Percentiles rank a stretch among this genome's conserved stretches.
Evolutionary conservation across 176 grass and related monocot species (phyloP).

Genomic region (Themeda triandra): DNA sequence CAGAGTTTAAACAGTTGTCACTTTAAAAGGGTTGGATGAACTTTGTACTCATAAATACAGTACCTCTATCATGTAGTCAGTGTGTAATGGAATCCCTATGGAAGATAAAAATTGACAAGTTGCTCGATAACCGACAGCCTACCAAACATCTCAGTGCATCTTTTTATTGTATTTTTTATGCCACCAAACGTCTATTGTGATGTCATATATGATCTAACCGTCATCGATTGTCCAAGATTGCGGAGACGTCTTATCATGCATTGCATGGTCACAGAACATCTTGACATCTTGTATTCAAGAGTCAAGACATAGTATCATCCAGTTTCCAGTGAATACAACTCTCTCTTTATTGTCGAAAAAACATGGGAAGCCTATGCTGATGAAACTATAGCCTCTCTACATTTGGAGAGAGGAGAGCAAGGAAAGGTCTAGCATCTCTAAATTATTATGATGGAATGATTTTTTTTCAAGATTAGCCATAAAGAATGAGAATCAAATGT

Average conservation of each 20-base stretch:
- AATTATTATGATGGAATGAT: background rate
- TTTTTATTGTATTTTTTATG: conserved; percentile 31
- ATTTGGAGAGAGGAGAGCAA: too few relatives aligned
- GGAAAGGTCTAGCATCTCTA: too few relatives aligned
- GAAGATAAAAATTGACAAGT: conserved; percentile 32
- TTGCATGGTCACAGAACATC: background rate
- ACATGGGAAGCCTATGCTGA: too few relatives aligned
- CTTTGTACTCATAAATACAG: conserved; percentile 7
- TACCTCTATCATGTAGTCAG: conserved; percentile 22
- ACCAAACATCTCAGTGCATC: conserved; percentile 41
- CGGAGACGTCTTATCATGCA: background rate
- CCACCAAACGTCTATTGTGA: conserved; percentile 25
- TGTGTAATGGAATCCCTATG: conserved; percentile 36
- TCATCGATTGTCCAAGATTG: background rate
- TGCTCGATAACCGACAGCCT: conserved; percentile 41
- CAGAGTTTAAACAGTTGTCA: background rate
- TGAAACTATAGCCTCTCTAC: too few relatives aligned
- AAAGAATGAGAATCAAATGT: background rate
- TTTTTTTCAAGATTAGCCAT: background rate
- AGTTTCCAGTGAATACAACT: background rate
- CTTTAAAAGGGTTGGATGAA: background rate
- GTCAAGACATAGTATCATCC: background rate
- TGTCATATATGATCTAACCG: conserved; percentile 22
- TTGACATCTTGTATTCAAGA: background rate
- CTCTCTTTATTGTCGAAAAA: background rate